phyloP scores from a whole-genome alignment of 164 flowering plant species.

The Umbilicus rupestris region DNA sequence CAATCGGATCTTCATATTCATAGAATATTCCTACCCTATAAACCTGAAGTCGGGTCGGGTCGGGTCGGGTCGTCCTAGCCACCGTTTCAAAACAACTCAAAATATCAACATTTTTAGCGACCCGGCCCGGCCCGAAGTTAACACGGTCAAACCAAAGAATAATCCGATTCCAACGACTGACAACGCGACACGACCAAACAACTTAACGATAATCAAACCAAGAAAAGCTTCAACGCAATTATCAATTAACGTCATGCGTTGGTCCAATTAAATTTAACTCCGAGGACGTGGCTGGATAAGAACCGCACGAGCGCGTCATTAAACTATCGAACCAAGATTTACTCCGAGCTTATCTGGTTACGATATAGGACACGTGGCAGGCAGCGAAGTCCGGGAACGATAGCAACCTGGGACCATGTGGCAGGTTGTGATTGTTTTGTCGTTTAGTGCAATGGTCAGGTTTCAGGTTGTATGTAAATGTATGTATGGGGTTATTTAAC shows the following conservation, averaged over 20 bases:
- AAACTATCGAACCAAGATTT: not conserved
- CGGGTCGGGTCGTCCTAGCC: no score
- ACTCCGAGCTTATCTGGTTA: not conserved
- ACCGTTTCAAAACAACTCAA: no score
- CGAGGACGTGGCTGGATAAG: not conserved
- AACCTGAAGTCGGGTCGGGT: not conserved
- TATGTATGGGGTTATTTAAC: slow-evolving; percentile 1
- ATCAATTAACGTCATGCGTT: slow-evolving; percentile 3
- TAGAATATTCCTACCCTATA: not conserved
- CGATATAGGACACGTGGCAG: not conserved
- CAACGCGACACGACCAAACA: not conserved
- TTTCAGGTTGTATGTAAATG: not conserved
- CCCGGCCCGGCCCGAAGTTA: no score
- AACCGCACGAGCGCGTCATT: slow-evolving; percentile 3
- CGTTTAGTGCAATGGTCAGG: not conserved
- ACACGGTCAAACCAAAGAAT: not conserved
- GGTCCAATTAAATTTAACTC: not conserved
- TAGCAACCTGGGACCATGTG: slow-evolving; percentile 2
- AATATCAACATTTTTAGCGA: no score
- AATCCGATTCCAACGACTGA: slow-evolving; percentile 1
- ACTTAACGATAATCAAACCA: not conserved
- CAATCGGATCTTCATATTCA: not conserved
- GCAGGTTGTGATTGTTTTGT: not conserved
- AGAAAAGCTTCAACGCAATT: not conserved
- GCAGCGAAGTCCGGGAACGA: not conserved